A percentile compares a stretch with the other conserved stretches of the same genome.
phyloP scores from a whole-genome alignment of 768 basidiomycete genomes.

The Kondoa malvinella region DNA sequence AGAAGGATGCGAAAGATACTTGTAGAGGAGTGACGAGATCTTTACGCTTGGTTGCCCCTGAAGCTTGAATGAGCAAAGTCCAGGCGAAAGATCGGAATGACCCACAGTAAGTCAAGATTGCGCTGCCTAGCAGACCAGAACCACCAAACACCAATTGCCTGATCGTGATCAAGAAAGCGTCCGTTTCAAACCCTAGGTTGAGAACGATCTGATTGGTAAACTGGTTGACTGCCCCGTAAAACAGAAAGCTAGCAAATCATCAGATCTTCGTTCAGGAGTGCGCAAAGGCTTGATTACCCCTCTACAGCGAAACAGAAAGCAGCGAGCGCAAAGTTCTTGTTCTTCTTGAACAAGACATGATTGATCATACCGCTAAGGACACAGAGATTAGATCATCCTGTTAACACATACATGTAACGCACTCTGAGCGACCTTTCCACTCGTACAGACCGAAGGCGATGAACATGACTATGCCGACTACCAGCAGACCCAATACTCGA shows the following conservation, averaged over 20 bases:
- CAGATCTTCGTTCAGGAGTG: not conserved
- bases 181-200: slow-evolving; percentile 17
- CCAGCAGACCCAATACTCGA: slow-evolving; percentile 12
- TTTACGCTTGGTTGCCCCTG: slow-evolving; percentile 9
- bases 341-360: slow-evolving; percentile 14
- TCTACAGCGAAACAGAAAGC: slow-evolving; percentile 17
- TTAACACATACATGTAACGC: not conserved
- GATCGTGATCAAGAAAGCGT: slow-evolving; percentile 15
- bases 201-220: slow-evolving; percentile 16
- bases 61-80: not conserved
- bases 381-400: not conserved
- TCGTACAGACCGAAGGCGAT: slow-evolving; percentile 15
- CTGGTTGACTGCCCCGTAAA: not conserved
- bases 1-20: slow-evolving; percentile 14
- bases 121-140: slow-evolving; percentile 1
- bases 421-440: slow-evolving; percentile 14
- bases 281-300: slow-evolving; percentile 4
- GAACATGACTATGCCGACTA: slow-evolving; percentile 13
- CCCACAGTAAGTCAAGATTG: no score
- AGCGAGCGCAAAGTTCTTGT: slow-evolving; percentile 12
- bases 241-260: not conserved
- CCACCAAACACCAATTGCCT: slow-evolving; percentile 8
- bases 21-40: slow-evolving; percentile 14
- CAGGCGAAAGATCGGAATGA: not conserved
- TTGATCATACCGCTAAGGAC: slow-evolving; percentile 8